Evolutionary conservation across 768 basidiomycete species (phyloP).

Genomic region (Chalciporus piperatus): DNA sequence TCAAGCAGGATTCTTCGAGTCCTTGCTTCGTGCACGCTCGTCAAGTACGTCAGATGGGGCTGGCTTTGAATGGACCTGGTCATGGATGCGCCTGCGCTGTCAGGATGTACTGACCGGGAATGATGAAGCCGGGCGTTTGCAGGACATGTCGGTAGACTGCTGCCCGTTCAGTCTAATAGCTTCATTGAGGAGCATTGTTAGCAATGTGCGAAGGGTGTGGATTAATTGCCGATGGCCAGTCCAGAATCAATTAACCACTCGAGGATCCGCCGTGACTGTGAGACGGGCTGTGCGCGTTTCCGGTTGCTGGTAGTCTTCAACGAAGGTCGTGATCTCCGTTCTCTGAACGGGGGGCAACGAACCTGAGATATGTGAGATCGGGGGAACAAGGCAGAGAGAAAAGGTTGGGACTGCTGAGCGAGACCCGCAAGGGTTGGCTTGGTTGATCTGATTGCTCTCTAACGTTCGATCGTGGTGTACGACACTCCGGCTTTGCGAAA

Average conservation of each 20-base stretch:
- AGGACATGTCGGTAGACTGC: neutral
- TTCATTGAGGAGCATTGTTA: neutral
- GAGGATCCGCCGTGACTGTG: slow-evolving; percentile 20
- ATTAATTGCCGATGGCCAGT: slow-evolving; percentile 8
- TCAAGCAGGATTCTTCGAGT: too few species aligned
- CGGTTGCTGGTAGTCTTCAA: slow-evolving; percentile 4
- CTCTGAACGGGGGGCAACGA: neutral
- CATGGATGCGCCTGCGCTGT: neutral
- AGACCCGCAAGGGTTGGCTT: neutral
- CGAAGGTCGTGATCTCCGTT: neutral
- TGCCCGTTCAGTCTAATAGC: neutral
- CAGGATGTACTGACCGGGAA: slow-evolving; percentile 5
- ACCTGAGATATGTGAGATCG: slow-evolving; percentile 3
- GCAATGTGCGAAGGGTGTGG: neutral
- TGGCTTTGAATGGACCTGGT: neutral
- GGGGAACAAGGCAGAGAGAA: slow-evolving; percentile 1
- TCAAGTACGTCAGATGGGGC: neutral
- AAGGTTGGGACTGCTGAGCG: too few species aligned
- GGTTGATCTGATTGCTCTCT: neutral
- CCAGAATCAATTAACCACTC: slow-evolving; percentile 4
- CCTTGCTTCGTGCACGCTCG: too few species aligned
- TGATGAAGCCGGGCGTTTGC: neutral
- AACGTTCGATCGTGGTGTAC: too few species aligned
- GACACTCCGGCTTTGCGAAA: too few species aligned
- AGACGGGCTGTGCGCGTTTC: neutral